phyloP scores from a whole-genome alignment of 495 filamentous ascomycete species.

The Penicillium ochrochloron region DNA sequence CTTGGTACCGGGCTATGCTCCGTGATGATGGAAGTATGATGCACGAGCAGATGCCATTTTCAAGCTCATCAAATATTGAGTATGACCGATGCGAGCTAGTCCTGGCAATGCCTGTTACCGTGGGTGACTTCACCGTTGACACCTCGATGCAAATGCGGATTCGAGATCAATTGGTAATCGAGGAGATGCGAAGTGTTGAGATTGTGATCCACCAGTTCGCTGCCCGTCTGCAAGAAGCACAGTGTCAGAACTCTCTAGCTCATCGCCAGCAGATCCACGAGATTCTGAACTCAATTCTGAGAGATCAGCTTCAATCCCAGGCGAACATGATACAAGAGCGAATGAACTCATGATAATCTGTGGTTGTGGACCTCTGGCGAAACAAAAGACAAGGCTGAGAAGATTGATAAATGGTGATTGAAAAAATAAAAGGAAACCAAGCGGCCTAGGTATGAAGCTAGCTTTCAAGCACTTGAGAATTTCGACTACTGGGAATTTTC shows the following conservation, averaged over 20 bases:
- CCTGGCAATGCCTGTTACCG: slow-evolving; percentile 1
- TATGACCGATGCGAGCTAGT: slow-evolving; percentile 10
- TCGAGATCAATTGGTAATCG: slow-evolving; percentile 3
- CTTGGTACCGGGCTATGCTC: slow-evolving; percentile 11
- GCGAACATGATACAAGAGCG: background rate
- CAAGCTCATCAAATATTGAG: background rate
- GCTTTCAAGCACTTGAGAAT: too few species aligned
- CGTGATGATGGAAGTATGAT: background rate
- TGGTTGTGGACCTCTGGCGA: background rate
- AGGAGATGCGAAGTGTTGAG: slow-evolving; percentile 5
- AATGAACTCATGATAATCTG: background rate
- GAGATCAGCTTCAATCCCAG: slow-evolving; percentile 9
- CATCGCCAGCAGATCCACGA: slow-evolving; percentile 10
- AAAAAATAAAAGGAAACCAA: background rate
- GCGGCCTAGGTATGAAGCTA: too few species aligned
- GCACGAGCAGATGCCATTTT: background rate
- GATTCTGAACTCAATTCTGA: background rate
- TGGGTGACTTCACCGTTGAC: slow-evolving; percentile 1
- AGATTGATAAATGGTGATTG: background rate
- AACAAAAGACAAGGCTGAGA: background rate
- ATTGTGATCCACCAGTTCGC: background rate
- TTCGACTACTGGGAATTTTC: too few species aligned
- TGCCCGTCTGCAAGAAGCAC: slow-evolving; percentile 2
- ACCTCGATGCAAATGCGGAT: slow-evolving; percentile 1
- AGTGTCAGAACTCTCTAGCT: background rate